Base-by-base conservation (phyloP, 2,329 filamentous ascomycete genomes). In the Ceratocystis harringtonii region DNA sequence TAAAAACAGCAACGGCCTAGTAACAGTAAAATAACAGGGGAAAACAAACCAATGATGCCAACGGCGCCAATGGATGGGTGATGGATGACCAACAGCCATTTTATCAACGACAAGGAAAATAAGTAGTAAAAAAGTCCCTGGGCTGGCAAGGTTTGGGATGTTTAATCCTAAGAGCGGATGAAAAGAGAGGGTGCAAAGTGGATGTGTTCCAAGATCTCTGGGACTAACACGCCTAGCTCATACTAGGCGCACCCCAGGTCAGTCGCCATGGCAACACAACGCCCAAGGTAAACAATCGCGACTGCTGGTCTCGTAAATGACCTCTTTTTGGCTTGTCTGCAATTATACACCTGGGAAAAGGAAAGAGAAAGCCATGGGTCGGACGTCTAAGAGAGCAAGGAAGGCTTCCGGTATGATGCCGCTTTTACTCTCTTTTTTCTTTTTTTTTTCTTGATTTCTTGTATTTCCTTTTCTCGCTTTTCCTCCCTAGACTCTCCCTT, bases 311-410 rank as follows among this genome's bases (percentile, higher is more conserved):
- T 52, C 17, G 15, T 10, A 62, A 44, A 62, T 25, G 32, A n/a
- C 60, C 17, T 62, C 61, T 30, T 62, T 62, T 48, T 45, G 61
- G 45, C 30, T 2, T 8, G 19, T 48, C 43, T 62, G 61, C 43
- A 62, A 62, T 62, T 62, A 62, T 28, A 62, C 61, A 25, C 43
- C 60, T 62, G n/a, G 30, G 10, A 62, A 62, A 62, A 62, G 32
- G 61, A 44, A 62, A 45, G 32, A 45, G 41, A 45, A 45, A 62
- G 60, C 55, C 30, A 58, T 25, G 17, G 28, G 28, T 36, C 28
- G 28, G 12, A 3, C 8, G 55, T 5, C 17, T 58, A 2, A 8
- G 28, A 58, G 55, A 41, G 4, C 36, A 5, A 58, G 55, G 32
- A n/a, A 28, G 36, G 7, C 41, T 62, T 32, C 44, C 30, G 61